Evolutionary conservation across 2,329 filamentous ascomycete species (phyloP), one percentile per base, ranked within the genome.

Genomic region (Penicillium vulpinum): DNA sequence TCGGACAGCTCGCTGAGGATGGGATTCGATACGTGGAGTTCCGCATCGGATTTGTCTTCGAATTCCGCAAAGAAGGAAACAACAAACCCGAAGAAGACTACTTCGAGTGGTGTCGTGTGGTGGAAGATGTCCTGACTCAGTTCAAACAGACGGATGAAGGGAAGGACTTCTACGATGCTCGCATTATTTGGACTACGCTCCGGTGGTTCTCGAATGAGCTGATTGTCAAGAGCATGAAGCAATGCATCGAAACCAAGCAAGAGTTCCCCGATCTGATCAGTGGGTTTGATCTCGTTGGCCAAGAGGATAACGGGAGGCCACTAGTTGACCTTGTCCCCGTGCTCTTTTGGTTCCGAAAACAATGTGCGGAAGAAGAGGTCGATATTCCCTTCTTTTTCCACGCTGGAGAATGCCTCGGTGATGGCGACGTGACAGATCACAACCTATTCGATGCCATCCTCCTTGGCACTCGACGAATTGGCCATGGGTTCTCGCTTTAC

Each of bases 361-460:
- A 88, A 66, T 97, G 92, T 72, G 84, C 85, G 0, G 82, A 90
- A 69, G 88, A 91, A 67, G 85, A 84, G 2, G 84, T 97, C 36
- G 85, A 91, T 48, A 86, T 99, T 10, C 93, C 93, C 0, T 96
- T 97, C 79, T 96, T 96, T 80, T 95, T 97, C 78, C 92, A 97
- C 72, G 92, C 93, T 0, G 93, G 92, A 62, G 92, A 97, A 75
- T 91, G 87, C 33, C 84, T 96, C 0, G 91, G 91, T 16, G 86
- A 90, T 58, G 92, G 91, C 28, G 87, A 86, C 64, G 81, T 80
- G 21, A 88, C 89, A 0, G 92, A 97, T 68, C 80, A 85, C 61
- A 97, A 97, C 73, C 82, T 97, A 3, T 96, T 92, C 71, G 92
- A 97, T 71, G 92, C 92, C 0, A 83, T 97, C 15, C 78, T 97